Conservation (phyloP, 306 rosid species). For the Prunus persica region DNA sequence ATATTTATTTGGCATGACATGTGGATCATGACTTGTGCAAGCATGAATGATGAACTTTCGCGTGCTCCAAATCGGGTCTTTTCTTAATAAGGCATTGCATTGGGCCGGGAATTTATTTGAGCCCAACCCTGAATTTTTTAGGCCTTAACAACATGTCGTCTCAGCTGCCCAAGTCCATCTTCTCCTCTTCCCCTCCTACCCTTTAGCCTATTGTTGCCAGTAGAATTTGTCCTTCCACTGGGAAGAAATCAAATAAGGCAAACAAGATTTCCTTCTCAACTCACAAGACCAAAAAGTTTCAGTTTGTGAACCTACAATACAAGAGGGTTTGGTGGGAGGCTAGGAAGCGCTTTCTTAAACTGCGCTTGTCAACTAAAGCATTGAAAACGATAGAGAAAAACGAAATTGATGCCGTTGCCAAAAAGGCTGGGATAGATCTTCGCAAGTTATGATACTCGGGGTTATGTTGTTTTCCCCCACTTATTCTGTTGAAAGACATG, state of each 20-base stretch:
- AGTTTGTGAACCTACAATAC: conserved; percentile 92
- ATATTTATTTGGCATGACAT: too few relatives aligned
- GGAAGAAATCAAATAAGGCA: conserved; percentile 88
- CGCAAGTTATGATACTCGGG: conserved; percentile 48
- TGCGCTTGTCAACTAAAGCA: conserved; percentile 87
- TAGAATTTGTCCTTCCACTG: conserved; percentile 82
- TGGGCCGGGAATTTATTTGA: too few relatives aligned
- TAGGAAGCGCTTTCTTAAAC: conserved; percentile 85
- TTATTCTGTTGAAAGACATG: conserved; percentile 16
- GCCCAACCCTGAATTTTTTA: too few relatives aligned
- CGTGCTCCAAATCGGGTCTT: too few relatives aligned
- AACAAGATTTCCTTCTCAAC: conserved; percentile 79
- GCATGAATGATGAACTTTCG: too few relatives aligned
- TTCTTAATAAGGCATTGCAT: too few relatives aligned
- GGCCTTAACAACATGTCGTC: conserved; percentile 1
- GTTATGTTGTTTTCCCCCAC: background rate
- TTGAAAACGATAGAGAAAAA: conserved; percentile 93
- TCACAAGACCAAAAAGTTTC: conserved; percentile 89
- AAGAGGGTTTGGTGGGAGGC: conserved; percentile 98
- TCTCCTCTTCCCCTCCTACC: conserved; percentile 33
- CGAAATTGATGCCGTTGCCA: conserved; percentile 92
- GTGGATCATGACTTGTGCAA: too few relatives aligned
- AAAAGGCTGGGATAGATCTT: conserved; percentile 94
- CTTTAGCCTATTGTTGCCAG: conserved; percentile 62
- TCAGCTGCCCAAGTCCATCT: conserved; percentile 22